Evolutionary conservation across 2,329 filamentous ascomycete species (phyloP), one percentile per base, ranked within the genome.

Genomic region (Neoarthrinium moseri): DNA sequence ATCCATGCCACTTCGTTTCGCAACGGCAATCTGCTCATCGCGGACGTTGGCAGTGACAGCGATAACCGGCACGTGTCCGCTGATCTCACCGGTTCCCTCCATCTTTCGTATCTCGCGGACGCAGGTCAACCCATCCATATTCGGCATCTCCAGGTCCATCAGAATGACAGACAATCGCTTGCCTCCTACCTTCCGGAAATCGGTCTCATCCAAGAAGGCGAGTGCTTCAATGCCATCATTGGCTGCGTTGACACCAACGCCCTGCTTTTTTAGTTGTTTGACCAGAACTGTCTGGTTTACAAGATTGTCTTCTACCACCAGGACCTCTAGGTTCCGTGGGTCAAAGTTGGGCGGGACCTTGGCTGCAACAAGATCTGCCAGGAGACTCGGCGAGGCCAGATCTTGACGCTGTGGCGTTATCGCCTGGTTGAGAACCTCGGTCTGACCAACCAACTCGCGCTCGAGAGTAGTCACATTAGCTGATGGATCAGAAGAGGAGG

Each of bases 251-350:
- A 81, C 81, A 4, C 71, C 71, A 46, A 84, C 75, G 4, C 77
- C 74, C 13, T 78, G 73, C 55, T 83, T 84, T 45, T 71, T 71
- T 5, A 87, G 67, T 58, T 83, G 84, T 40, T 82, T 83, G n/a
- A 84, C 65, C 1, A 86, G 64, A 32, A 84, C 83, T 53, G 83
- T 84, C 56, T 86, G 83, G 58, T 87, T 87, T 51, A 85, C 83
- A 4, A 75, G 68, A 56, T 87, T 86, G 56, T 87, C 83, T 60
- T 87, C 83, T 0, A 87, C 83, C 3, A 86, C 67, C 6, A 86
- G 65, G 2, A 87, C 75, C 30, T 74, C 74, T 47, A 81, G 69
- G 7, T 76, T 71, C 52, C 73, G 77, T 41, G 70, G 70, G 52
- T 74, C 69, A 12, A 58, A 51, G 1, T 21, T 27, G 11, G 48